Base-by-base conservation (phyloP, 257 asterid species). In the Solanum sitiens region DNA sequence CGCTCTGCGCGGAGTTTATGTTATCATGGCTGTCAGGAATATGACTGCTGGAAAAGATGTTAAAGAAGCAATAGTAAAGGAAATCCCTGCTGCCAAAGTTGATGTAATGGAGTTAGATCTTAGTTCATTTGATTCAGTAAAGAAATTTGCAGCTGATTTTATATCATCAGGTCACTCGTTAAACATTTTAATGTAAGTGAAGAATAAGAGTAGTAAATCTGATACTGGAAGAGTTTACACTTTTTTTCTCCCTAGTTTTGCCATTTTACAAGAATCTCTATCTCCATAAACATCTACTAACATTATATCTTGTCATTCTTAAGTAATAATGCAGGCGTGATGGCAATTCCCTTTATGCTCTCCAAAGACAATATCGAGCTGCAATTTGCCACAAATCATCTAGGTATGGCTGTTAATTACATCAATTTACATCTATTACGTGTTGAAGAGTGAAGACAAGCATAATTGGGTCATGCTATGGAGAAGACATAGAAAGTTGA, bases 251-350 rank as follows among this genome's bases (percentile, higher is more conserved):
- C 30, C 30, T 27, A 27, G 30, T 27, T 27, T 7, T 42, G 21
- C 61, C 63, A 1, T 77, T 77, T 44, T 44, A 25, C 39, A 1
- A 15, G 63, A 44, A 7, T 77, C 39, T 77, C 20, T 77, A 25
- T 75, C 83, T 75, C 23, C 83, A 40, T 25, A 15, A 11, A 77
- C 39, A 45, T 80, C 42, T 80, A 25, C 20, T 63, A 33, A 30
- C 5, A 37, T 87, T 84, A 42, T 89, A 42, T 89, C 70, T 83
- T 87, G 67, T 91, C 70, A 74, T 11, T 84, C 75, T 15, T 88
- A 91, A 96, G 99, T 87, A 96, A 95, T 68, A 96, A 96, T 90
- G 99, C 98, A 83, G 99, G 99, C 47, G 72, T 95, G n/a, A 93
- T 95, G 98, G 94, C 91, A 16, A 87, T 93, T 21, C 96, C 98